phyloP scores from a whole-genome alignment of 345 rosid species.

The Populus pruinosa region DNA sequence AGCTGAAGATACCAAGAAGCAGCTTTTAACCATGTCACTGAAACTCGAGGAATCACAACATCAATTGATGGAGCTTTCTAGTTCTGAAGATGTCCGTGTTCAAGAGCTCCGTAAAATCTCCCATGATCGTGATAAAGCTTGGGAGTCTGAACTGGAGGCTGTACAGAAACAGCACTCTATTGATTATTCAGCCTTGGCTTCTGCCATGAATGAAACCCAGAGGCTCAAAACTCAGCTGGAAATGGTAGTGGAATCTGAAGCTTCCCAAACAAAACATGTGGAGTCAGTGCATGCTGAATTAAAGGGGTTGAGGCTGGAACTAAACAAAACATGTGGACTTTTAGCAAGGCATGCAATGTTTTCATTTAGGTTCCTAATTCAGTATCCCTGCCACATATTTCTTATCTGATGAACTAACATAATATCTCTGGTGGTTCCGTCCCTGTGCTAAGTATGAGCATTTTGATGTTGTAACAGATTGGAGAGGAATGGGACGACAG shows the following conservation, averaged over 20 bases:
- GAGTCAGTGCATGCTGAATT: slow-evolving; percentile 57
- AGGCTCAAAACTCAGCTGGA: slow-evolving; percentile 80
- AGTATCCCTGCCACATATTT: neutral
- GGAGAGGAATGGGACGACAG: slow-evolving; percentile 97
- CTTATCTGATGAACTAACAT: neutral
- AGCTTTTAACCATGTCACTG: slow-evolving; percentile 43
- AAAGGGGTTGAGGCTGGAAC: slow-evolving; percentile 61
- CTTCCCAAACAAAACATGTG: slow-evolving; percentile 50
- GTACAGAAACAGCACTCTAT: slow-evolving; percentile 75
- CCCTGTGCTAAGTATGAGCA: slow-evolving; percentile 1
- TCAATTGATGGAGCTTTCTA: slow-evolving; percentile 68
- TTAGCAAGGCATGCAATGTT: neutral
- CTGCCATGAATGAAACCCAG: slow-evolving; percentile 86
- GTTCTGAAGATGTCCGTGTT: slow-evolving; percentile 72
- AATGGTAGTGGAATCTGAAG: slow-evolving; percentile 61
- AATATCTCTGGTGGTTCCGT: neutral
- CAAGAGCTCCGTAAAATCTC: slow-evolving; percentile 81
- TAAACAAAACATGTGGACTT: slow-evolving; percentile 21
- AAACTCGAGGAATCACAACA: slow-evolving; percentile 63
- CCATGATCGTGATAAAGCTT: slow-evolving; percentile 81
- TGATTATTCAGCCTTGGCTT: slow-evolving; percentile 73
- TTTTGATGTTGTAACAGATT: slow-evolving; percentile 45
- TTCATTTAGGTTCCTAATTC: neutral
- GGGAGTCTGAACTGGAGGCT: slow-evolving; percentile 98
- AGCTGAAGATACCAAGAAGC: slow-evolving; percentile 74